These are phyloP conservation scores for Metschnikowia picachoensis DNA, from an alignment of 805 yeast genomes.

Conservation along the genomic window DNA sequence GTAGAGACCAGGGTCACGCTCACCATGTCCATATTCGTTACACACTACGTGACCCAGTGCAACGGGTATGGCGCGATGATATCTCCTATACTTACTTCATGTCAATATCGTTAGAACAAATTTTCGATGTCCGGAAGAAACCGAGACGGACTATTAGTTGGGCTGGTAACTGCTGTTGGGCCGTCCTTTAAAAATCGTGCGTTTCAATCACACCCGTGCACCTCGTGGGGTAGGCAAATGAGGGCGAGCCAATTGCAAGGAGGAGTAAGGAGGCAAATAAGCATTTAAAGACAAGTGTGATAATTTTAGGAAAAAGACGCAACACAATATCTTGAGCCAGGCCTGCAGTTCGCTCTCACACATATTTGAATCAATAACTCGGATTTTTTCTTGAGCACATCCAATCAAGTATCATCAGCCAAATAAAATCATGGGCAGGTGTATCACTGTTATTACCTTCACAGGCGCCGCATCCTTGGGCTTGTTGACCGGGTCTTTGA, in stretches of 20 bases:
- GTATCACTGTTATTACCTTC: slow-evolving; percentile 48
- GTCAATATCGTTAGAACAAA: too few relatives aligned
- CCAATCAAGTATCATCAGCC: not conserved
- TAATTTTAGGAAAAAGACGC: too few relatives aligned
- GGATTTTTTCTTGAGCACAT: not conserved
- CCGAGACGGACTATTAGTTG: not conserved
- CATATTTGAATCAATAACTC: not conserved
- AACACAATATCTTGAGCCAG: too few relatives aligned
- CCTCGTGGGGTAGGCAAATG: slow-evolving; percentile 5
- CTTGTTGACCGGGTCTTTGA: slow-evolving; percentile 50
- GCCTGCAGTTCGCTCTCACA: too few relatives aligned
- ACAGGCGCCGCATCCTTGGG: slow-evolving; percentile 68
- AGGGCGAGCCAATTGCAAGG: slow-evolving; percentile 7
- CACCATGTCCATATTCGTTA: too few relatives aligned
- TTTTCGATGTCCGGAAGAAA: too few relatives aligned
- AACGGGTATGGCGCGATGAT: too few relatives aligned
- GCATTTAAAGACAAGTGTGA: not conserved
- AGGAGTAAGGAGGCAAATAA: slow-evolving; percentile 2
- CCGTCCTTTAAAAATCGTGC: too few relatives aligned
- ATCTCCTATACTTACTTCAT: too few relatives aligned
- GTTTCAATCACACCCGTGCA: slow-evolving; percentile 2
- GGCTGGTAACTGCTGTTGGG: not conserved
- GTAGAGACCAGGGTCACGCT: too few relatives aligned
- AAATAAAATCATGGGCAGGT: slow-evolving; percentile 25
- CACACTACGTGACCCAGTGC: too few relatives aligned